These are phyloP conservation scores for Orobanche coerulescens DNA, from an alignment of 257 asterid genomes.

Conservation along the genomic window DNA sequence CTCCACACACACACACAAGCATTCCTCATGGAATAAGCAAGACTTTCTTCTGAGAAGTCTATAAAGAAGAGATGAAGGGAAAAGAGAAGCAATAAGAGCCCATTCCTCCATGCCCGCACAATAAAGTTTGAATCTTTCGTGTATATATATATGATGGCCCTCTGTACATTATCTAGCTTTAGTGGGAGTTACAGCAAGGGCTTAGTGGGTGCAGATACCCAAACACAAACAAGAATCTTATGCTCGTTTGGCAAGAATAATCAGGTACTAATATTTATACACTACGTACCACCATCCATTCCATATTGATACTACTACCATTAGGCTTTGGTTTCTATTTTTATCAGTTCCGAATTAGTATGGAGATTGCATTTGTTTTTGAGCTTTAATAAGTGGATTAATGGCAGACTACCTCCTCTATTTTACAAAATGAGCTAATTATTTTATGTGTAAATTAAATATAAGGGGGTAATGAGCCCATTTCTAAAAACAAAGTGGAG, in stretches of 20 bases:
- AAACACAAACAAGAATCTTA: conserved; percentile 25
- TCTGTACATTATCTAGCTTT: conserved; percentile 47
- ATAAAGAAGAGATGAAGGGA: not conserved
- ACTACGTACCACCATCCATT: too few species aligned
- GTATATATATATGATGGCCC: conserved; percentile 38
- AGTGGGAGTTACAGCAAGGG: conserved; percentile 48
- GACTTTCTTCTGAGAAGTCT: not conserved
- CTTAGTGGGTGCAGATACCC: conserved; percentile 32
- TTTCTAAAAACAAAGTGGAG: too few species aligned
- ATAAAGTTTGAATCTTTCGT: conserved; percentile 10
- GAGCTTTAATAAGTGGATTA: too few species aligned
- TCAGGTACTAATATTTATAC: conserved; percentile 40
- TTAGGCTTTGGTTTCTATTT: too few species aligned
- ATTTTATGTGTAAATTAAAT: too few species aligned
- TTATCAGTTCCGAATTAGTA: too few species aligned
- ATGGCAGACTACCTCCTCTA: too few species aligned
- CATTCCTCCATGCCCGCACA: not conserved
- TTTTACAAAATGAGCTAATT: too few species aligned
- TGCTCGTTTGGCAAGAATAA: conserved; percentile 28
- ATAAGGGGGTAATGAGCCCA: too few species aligned
- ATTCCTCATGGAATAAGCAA: not conserved
- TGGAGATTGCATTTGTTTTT: too few species aligned
- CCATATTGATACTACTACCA: too few species aligned
- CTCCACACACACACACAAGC: too few species aligned
- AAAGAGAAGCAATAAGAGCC: not conserved